Conservation (phyloP, 2,329 filamentous ascomycete genomes). For the Aspergillus sp. region DNA sequence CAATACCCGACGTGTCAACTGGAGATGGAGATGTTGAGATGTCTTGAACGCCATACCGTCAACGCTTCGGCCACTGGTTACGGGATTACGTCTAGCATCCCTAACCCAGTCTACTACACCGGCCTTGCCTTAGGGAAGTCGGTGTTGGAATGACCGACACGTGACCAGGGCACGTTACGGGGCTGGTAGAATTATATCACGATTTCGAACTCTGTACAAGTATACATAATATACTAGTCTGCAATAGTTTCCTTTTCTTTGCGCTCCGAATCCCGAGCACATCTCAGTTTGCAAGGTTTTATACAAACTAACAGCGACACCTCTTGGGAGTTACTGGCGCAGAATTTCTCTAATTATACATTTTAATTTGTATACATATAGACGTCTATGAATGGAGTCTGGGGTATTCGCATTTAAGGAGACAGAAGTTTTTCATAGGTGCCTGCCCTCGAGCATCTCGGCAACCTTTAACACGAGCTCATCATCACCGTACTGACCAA, state of each 20-base stretch:
- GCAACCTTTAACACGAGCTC: conserved; percentile 44
- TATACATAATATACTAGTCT: background rate
- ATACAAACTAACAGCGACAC: too few relatives aligned
- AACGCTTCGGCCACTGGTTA: background rate
- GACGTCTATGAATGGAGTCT: background rate
- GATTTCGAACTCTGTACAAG: background rate
- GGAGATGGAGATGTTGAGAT: conserved; percentile 36
- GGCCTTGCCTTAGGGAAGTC: background rate
- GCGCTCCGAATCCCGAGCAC: background rate
- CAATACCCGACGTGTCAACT: conserved; percentile 18
- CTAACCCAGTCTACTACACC: background rate
- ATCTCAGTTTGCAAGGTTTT: background rate
- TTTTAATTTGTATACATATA: background rate
- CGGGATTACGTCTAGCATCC: background rate
- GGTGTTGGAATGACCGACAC: background rate
- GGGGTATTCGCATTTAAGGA: background rate
- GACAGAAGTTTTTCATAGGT: conserved; percentile 8
- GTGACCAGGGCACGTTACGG: background rate
- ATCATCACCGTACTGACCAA: conserved; percentile 53
- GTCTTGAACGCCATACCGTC: conserved; percentile 19
- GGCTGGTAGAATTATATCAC: background rate
- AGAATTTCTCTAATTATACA: background rate
- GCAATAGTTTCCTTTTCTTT: background rate
- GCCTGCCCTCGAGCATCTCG: conserved; percentile 35
- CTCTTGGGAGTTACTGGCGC: background rate